These are phyloP conservation scores for Penicillium frequentans DNA, from an alignment of 2,329 filamentous ascomycete genomes.

Conservation along the genomic window DNA sequence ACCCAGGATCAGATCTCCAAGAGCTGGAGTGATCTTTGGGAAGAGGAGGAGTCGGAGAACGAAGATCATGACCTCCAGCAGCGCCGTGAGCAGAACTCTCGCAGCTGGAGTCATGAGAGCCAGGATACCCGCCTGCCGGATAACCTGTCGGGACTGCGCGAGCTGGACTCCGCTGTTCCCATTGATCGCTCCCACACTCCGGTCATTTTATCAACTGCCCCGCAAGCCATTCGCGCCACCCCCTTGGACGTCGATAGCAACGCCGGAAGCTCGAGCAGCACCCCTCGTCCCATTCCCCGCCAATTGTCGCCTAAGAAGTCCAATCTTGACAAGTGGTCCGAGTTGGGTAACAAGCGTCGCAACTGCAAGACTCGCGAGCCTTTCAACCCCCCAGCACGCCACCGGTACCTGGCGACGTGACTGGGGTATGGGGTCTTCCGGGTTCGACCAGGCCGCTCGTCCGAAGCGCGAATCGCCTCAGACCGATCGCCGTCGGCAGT, in stretches of 20 bases:
- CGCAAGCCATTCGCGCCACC: constrained; percentile 25
- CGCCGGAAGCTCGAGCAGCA: constrained; percentile 37
- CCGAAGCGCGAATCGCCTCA: constrained; percentile 34
- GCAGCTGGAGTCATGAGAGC: constrained; percentile 78
- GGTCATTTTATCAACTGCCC: constrained; percentile 22
- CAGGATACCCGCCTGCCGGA: constrained; percentile 52
- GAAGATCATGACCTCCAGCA: constrained; percentile 62
- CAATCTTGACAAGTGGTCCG: constrained; percentile 80
- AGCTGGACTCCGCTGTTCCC: constrained; percentile 55
- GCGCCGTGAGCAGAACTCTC: constrained; percentile 63
- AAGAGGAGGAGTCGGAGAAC: constrained; percentile 75
- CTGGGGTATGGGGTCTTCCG: constrained; percentile 39
- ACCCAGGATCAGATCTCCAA: constrained; percentile 81
- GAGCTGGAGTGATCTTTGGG: constrained; percentile 99
- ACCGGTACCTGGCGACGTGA: constrained; percentile 45
- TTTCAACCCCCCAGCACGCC: constrained; percentile 50
- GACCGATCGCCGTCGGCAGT: constrained; percentile 35
- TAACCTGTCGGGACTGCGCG: constrained; percentile 53
- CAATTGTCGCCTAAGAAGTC: constrained; percentile 60
- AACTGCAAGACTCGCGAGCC: constrained; percentile 59
- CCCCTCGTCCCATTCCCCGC: constrained; percentile 43
- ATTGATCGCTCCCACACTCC: constrained; percentile 46
- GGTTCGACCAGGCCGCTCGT: constrained; percentile 36
- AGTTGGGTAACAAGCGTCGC: constrained; percentile 73
- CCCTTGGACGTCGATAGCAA: constrained; percentile 67